phyloP scores from a whole-genome alignment of 2,329 filamentous ascomycete genomes.

The Fusarium pseudoanthophilum region DNA sequence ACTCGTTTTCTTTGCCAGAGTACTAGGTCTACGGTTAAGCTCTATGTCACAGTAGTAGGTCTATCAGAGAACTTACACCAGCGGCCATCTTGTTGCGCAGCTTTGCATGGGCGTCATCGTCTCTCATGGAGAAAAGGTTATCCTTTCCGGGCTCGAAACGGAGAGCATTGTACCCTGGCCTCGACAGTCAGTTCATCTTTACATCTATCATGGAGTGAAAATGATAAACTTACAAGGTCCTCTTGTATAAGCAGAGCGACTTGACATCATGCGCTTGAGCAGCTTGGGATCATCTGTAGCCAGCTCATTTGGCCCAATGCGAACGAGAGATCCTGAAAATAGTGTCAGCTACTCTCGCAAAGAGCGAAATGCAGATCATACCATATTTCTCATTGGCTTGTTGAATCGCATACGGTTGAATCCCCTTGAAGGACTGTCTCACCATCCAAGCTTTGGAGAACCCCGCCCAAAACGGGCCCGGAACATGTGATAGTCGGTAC shows the following conservation, averaged over 20 bases:
- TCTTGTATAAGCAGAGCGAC: constrained; percentile 60
- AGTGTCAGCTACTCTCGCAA: fast-evolving
- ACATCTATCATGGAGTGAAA: fast-evolving
- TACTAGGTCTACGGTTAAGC: constrained; percentile 49
- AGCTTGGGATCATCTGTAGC: constrained; percentile 7
- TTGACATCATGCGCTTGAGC: constrained; percentile 55
- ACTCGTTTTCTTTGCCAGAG: constrained; percentile 64
- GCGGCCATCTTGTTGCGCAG: constrained; percentile 61
- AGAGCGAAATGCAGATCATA: not conserved
- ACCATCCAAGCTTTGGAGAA: constrained; percentile 51
- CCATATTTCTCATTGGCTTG: constrained; percentile 19
- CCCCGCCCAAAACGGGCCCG: constrained; percentile 48
- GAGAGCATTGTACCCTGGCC: constrained; percentile 49
- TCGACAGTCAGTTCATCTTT: no score
- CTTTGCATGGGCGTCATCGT: constrained; percentile 58
- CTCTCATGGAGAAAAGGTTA: constrained; percentile 63
- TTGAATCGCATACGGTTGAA: constrained; percentile 41
- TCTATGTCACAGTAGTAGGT: fast-evolving
- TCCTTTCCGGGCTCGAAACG: constrained; percentile 61
- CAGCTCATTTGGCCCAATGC: constrained; percentile 18
- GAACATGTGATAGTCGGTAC: constrained; percentile 50
- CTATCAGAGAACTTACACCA: constrained; percentile 52
- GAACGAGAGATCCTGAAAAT: not conserved
- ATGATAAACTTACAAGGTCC: constrained; percentile 17
- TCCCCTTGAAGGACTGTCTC: constrained; percentile 39